These are phyloP conservation scores for Agrocybe pediades DNA, from an alignment of 768 basidiomycete genomes.

Conservation along the genomic window DNA sequence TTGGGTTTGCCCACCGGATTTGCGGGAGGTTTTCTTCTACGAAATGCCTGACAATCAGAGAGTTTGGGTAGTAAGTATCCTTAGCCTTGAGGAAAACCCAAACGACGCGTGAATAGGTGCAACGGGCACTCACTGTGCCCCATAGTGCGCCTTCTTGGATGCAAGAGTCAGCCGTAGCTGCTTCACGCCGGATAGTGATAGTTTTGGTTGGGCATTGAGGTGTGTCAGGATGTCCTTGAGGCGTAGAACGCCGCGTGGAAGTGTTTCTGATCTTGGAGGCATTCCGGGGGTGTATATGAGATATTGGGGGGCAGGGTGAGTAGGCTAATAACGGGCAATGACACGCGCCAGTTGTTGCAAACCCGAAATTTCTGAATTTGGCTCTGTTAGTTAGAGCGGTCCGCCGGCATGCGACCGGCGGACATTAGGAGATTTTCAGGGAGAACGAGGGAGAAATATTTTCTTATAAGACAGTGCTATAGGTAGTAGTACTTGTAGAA, in stretches of 20 bases:
- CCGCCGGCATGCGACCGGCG: background rate
- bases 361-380: background rate
- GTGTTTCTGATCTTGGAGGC: constrained; percentile 18
- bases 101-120: background rate
- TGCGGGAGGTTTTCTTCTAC: constrained; percentile 77
- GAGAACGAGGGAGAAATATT: background rate
- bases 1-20: constrained; percentile 77
- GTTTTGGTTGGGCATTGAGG: constrained; percentile 53
- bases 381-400: background rate
- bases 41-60: constrained; percentile 60
- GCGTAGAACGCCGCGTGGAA: constrained; percentile 20
- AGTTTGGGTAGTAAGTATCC: background rate
- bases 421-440: background rate
- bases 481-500: too few relatives aligned
- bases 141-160: constrained; percentile 69
- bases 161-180: constrained; percentile 59
- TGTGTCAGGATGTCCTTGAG: constrained; percentile 55
- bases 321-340: too few relatives aligned
- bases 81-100: background rate
- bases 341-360: background rate
- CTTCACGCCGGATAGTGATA: constrained; percentile 50
- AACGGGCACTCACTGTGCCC: constrained; percentile 58
- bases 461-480: too few relatives aligned
- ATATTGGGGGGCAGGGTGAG: too few relatives aligned
- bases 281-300: constrained; percentile 5